Evolutionary conservation across 2,329 filamentous ascomycete genomes (phyloP), one percentile per base, ranked within the genome.

Genomic region (Coniochaeta sp.): DNA sequence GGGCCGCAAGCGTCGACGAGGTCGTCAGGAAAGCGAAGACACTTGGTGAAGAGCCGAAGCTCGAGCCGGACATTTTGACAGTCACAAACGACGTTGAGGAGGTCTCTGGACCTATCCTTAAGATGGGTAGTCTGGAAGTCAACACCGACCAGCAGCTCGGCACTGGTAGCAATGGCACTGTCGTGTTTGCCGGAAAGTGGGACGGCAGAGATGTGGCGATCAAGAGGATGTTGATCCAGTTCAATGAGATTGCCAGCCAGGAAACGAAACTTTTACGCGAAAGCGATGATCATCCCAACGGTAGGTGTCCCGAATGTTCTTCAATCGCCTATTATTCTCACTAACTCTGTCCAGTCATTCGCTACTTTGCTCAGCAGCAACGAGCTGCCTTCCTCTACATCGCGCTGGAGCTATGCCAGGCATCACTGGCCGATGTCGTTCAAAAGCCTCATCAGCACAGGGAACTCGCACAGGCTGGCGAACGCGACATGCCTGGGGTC

Each of bases 191-290:
- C 48, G 94, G 94, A n/a, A 89, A 85, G 51, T 97, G 95, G 65
- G 94, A 95, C 66, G 91, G 91, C 22, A 86, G 91, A 49, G 87
- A 91, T 42, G 92, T 99, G 24, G 94, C 94, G 1, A 90, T 99
- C 47, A 99, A 99, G 75, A 84, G 94, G 30, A 95, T 99, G 90
- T 76, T 97, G 55, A 89, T 92, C 30, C 89, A 96, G 59, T 96
- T 96, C 61, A 96, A 91, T 65, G 92, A 96, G 57, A 89, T 99
- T 59, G 94, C 94, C 0, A 91, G 89, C 10, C 91, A 96, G 62
- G 94, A 99, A 70, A 95, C 96, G 1, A 87, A 87, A 54, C 76
- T 97, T 50, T 72, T 99, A 10, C 81, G 95, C 54, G 91, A 96
- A 67, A 96, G 91, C 63, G 94, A 99, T 60, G 89, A 96, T 61